Percentiles rank a stretch among this genome's conserved stretches.
Conservation (phyloP, 768 basidiomycete species). For the Saitozyma sp. region DNA sequence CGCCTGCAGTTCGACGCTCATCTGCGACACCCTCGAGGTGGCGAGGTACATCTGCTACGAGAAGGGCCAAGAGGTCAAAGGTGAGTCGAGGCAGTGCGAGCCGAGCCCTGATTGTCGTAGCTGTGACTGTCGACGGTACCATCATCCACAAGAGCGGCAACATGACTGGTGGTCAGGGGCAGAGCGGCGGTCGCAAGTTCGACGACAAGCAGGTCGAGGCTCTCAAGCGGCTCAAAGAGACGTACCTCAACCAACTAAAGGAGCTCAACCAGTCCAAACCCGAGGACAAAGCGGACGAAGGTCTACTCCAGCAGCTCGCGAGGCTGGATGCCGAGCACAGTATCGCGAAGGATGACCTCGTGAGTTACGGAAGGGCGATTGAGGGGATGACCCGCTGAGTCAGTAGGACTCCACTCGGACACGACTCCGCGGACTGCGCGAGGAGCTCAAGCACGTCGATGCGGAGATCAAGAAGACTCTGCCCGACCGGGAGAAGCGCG, state of each 20-base stretch:
- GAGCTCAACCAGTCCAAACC: constrained; percentile 85
- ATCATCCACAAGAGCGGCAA: constrained; percentile 96
- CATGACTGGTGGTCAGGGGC: constrained; percentile 90
- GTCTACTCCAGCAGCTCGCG: constrained; percentile 70
- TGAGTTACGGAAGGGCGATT: constrained; percentile 50
- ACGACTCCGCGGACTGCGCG: constrained; percentile 73
- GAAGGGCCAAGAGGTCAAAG: constrained; percentile 94
- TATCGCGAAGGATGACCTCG: constrained; percentile 79
- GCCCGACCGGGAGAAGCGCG: constrained; percentile 52
- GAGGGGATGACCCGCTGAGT: not conserved
- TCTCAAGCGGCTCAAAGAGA: constrained; percentile 31
- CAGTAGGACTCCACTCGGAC: constrained; percentile 71
- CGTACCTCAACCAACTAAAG: constrained; percentile 68
- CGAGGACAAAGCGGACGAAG: constrained; percentile 78
- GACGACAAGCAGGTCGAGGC: constrained; percentile 85
- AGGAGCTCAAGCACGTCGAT: constrained; percentile 74
- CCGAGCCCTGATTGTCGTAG: constrained; percentile 54
- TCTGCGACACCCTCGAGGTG: constrained; percentile 94
- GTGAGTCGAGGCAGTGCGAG: constrained; percentile 55
- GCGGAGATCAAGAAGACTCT: constrained; percentile 33
- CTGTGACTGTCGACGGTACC: constrained; percentile 94
- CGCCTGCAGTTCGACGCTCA: constrained; percentile 89
- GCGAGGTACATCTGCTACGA: constrained; percentile 89
- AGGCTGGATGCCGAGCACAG: constrained; percentile 75
- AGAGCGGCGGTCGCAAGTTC: constrained; percentile 81